Evolutionary conservation across 805 yeast genomes (phyloP).

Genomic region (Cyberlindnera petersonii): DNA sequence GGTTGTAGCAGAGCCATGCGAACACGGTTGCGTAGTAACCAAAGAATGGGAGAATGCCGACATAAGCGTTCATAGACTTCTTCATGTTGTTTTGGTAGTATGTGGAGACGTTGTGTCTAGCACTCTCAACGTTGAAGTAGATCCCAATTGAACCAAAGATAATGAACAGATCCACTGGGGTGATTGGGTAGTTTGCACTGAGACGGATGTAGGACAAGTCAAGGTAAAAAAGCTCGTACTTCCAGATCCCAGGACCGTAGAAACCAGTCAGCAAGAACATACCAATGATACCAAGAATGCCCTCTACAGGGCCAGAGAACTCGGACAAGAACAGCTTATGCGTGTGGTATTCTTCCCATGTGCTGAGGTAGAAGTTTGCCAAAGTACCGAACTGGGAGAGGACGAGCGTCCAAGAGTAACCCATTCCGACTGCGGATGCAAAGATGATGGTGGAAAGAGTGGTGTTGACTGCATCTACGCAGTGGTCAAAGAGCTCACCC

Average conservation of each 20-base stretch:
- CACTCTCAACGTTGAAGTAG: constrained; percentile 64
- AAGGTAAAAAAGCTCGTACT: constrained; percentile 36
- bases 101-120: constrained; percentile 54
- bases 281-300: constrained; percentile 60
- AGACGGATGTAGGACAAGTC: constrained; percentile 18
- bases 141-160: constrained; percentile 51
- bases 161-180: constrained; percentile 41
- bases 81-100: constrained; percentile 36
- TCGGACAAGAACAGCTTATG: constrained; percentile 72
- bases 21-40: constrained; percentile 32
- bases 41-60: constrained; percentile 64
- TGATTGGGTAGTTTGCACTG: constrained; percentile 30
- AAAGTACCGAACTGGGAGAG: constrained; percentile 69
- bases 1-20: constrained; percentile 49
- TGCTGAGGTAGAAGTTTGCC: constrained; percentile 79
- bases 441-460: constrained; percentile 73
- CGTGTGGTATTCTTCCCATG: constrained; percentile 96
- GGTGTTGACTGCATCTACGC: constrained; percentile 72
- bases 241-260: constrained; percentile 70
- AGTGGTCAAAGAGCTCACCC: constrained; percentile 93
- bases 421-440: constrained; percentile 72
- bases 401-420: constrained; percentile 58
- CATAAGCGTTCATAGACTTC: constrained; percentile 36
- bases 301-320: constrained; percentile 94
- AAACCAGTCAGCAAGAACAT: constrained; percentile 61